Percentiles rank a stretch among this genome's conserved stretches.
phyloP scores from a whole-genome alignment of 1,284 basidiomycete species.

The Phenoliferia sp. region DNA sequence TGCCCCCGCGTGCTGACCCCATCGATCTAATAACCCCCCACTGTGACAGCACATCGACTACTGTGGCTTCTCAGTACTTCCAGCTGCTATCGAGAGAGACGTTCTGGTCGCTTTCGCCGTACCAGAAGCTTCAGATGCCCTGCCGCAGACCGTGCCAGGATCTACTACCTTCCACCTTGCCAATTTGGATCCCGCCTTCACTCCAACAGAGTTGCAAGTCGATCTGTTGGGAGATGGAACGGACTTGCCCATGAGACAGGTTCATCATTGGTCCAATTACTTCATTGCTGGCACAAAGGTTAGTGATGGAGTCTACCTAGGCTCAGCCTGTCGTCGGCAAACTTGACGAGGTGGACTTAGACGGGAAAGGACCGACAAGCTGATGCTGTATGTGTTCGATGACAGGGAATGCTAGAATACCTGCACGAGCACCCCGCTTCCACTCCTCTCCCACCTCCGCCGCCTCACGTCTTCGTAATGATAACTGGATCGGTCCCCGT shows the following conservation, averaged over 20 bases:
- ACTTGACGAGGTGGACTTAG: too few relatives aligned
- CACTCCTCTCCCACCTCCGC: neutral
- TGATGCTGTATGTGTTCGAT: neutral
- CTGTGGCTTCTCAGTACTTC: constrained; percentile 49
- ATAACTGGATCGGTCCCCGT: constrained; percentile 68
- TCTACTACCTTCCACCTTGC: constrained; percentile 27
- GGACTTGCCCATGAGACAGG: constrained; percentile 67
- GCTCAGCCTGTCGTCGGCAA: too few relatives aligned
- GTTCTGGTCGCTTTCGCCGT: constrained; percentile 67
- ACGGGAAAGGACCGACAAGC: neutral
- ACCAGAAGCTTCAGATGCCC: constrained; percentile 40
- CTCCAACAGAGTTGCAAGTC: constrained; percentile 41
- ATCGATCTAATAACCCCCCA: neutral
- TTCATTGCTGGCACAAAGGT: constrained; percentile 77
- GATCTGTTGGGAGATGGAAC: constrained; percentile 54
- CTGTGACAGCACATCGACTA: constrained; percentile 73
- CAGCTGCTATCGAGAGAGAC: constrained; percentile 77
- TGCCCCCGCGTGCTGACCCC: neutral
- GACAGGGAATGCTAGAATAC: constrained; percentile 64
- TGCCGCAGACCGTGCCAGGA: neutral
- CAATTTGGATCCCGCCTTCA: constrained; percentile 61
- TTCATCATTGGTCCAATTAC: constrained; percentile 76
- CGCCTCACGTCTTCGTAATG: constrained; percentile 15
- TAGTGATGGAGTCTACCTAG: constrained; percentile 33
- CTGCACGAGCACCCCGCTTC: constrained; percentile 39